A percentile compares a stretch with the other conserved stretches of the same genome.
Conservation (phyloP, 257 asterid genomes). For the Jasminum sambac region DNA sequence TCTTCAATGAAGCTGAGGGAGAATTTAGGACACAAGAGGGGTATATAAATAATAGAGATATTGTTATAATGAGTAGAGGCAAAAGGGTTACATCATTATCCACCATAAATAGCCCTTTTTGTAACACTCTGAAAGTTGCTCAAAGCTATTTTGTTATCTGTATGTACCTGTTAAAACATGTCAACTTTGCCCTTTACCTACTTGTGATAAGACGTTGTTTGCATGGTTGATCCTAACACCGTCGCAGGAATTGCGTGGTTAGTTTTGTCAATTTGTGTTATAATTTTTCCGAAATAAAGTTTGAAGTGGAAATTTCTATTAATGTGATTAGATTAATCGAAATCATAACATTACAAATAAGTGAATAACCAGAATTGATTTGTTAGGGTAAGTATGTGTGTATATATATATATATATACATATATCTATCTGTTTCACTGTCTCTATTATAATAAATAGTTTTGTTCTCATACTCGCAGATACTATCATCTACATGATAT, state of each 20-base stretch:
- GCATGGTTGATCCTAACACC: not conserved
- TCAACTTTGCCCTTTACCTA: slow-evolving; percentile 25
- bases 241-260: not conserved
- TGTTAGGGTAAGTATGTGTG: no score
- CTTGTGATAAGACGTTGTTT: not conserved
- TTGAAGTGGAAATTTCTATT: not conserved
- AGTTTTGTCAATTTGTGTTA: not conserved
- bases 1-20: slow-evolving; percentile 22
- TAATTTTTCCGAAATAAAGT: not conserved
- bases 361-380: no score
- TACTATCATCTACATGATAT: no score
- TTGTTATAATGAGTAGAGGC: not conserved
- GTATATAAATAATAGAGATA: slow-evolving; percentile 27
- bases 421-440: no score
- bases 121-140: slow-evolving; percentile 22
- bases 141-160: slow-evolving; percentile 4
- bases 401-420: no score
- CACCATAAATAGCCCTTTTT: slow-evolving; percentile 14
- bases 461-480: no score
- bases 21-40: not conserved
- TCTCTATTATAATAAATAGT: no score
- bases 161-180: not conserved
- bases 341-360: no score
- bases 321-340: no score
- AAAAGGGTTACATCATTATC: slow-evolving; percentile 33